Conservation (phyloP, 345 rosid species). For the Gossypium australe region DNA sequence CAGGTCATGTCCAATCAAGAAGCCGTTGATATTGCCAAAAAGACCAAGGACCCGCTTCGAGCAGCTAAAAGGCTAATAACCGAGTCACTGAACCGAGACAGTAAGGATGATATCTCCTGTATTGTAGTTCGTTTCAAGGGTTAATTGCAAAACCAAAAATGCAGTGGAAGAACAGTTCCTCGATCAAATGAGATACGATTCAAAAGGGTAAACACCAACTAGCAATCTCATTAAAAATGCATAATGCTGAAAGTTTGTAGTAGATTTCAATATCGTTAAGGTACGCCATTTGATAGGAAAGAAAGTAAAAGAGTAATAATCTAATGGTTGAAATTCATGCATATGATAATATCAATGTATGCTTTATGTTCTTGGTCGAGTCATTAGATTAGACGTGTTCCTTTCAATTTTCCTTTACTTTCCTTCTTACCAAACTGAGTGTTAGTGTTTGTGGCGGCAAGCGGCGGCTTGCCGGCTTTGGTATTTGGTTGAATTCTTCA, state of each 20-base stretch:
- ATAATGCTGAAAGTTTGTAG: background rate
- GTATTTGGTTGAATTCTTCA: constrained; percentile 8
- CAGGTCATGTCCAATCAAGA: constrained; percentile 62
- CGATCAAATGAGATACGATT: background rate
- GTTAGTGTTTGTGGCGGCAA: too few relatives aligned
- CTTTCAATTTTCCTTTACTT: too few relatives aligned
- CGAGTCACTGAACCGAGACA: constrained; percentile 49
- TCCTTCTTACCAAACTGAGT: too few relatives aligned
- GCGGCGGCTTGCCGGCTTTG: background rate
- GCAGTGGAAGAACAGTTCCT: background rate
- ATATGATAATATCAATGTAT: too few relatives aligned
- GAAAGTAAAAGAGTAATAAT: too few relatives aligned
- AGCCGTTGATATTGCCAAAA: constrained; percentile 49
- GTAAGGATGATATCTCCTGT: constrained; percentile 67
- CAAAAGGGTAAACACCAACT: background rate
- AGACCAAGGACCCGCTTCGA: constrained; percentile 43
- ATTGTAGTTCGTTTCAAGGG: constrained; percentile 50
- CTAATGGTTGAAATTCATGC: too few relatives aligned
- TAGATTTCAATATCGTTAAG: background rate
- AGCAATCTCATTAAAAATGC: constrained; percentile 6
- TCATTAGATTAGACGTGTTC: too few relatives aligned
- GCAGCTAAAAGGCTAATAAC: constrained; percentile 43
- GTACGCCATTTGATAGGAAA: background rate
- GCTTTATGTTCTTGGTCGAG: too few relatives aligned
- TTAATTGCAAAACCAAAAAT: constrained; percentile 6